Evolutionary conservation across 148 eudicot species (phyloP).

Genomic region (Chenopodium suecicum): DNA sequence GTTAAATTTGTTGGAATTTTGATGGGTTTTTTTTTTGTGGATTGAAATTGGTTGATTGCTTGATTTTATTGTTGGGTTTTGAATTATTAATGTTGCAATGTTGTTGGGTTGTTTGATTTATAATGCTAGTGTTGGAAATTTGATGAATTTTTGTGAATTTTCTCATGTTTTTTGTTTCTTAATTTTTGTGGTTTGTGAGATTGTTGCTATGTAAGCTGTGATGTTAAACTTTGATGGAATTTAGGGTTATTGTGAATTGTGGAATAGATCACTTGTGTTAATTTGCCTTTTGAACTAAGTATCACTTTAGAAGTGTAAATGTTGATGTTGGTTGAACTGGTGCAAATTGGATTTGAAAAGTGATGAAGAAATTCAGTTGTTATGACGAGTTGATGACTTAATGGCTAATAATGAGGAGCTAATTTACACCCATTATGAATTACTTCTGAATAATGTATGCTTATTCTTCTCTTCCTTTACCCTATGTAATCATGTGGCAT

Average conservation of each 20-base stretch:
- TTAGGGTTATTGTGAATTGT: no score
- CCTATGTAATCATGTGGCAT: conserved; percentile 3
- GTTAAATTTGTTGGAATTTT: background rate
- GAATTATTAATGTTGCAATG: background rate
- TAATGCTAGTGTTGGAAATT: background rate
- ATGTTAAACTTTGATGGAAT: background rate
- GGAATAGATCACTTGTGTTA: no score
- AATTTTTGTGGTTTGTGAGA: background rate
- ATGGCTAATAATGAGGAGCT: background rate
- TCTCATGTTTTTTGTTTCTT: no score
- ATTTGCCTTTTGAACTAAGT: no score
- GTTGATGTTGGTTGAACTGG: background rate
- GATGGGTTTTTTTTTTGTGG: background rate
- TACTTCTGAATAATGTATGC: background rate
- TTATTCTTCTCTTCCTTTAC: background rate
- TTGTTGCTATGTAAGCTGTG: background rate
- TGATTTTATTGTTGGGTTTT: background rate
- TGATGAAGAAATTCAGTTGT: background rate
- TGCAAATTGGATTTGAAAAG: background rate
- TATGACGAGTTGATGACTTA: background rate
- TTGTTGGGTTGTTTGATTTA: background rate
- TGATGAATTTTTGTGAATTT: background rate
- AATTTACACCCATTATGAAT: background rate
- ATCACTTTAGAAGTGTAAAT: background rate
- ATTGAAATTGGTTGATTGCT: background rate